phyloP scores from a whole-genome alignment of 306 rosid genomes.

The Vigna hirtella region DNA sequence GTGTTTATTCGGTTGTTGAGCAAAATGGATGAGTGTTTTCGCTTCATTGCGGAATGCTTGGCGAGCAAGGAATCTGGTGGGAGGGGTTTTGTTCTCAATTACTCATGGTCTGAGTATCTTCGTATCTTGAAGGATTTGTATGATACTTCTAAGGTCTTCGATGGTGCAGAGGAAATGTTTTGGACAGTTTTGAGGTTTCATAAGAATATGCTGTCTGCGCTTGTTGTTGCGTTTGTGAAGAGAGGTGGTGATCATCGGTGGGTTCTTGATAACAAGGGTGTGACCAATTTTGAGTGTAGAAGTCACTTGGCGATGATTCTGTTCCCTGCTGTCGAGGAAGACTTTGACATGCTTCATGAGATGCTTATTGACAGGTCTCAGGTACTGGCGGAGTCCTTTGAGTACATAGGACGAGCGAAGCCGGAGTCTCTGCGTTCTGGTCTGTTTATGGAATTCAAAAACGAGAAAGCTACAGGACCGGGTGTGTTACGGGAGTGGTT shows the following conservation, averaged over 20 bases:
- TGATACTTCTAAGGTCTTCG: conserved; percentile 58
- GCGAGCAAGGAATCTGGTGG: conserved; percentile 46
- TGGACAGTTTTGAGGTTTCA: conserved; percentile 56
- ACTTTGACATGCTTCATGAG: conserved; percentile 68
- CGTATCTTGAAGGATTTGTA: conserved; percentile 64
- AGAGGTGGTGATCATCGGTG: conserved; percentile 61
- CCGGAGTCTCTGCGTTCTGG: conserved; percentile 61
- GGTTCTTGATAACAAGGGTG: conserved; percentile 66
- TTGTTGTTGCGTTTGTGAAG: conserved; percentile 55
- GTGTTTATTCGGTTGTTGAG: conserved; percentile 50
- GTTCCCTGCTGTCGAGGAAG: conserved; percentile 72
- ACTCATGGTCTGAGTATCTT: conserved; percentile 66
- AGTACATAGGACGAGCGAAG: conserved; percentile 60
- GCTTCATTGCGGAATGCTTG: conserved; percentile 53
- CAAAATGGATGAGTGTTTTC: conserved; percentile 65
- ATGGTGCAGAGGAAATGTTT: conserved; percentile 58
- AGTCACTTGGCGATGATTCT: conserved; percentile 77
- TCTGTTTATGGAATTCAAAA: conserved; percentile 74
- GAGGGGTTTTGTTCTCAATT: conserved; percentile 19
- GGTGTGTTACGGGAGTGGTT: conserved; percentile 95
- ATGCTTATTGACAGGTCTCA: conserved; percentile 85
- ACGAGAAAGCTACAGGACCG: conserved; percentile 90
- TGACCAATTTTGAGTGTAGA: conserved; percentile 67
- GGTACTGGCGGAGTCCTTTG: conserved; percentile 72
- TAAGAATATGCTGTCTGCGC: conserved; percentile 51